Conservation (phyloP, 345 rosid species). For the Firmiana major region DNA sequence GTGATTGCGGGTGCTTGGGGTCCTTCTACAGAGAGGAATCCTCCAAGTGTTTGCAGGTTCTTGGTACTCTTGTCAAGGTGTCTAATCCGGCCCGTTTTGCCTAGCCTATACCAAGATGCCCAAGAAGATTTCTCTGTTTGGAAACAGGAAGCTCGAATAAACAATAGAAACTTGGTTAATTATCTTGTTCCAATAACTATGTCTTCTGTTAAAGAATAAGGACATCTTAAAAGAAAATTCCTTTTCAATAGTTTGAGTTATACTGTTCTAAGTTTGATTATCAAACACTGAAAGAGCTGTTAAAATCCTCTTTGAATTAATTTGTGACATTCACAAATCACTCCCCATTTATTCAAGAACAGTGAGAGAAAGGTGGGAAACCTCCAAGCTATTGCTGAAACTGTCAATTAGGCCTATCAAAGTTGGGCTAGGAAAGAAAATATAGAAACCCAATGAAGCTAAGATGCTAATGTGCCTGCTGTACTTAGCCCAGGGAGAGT, state of each 20-base stretch:
- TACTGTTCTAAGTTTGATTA: background rate
- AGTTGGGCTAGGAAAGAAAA: background rate
- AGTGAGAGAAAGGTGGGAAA: background rate
- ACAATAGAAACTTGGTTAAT: background rate
- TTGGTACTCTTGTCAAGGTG: constrained; percentile 4
- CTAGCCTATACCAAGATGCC: constrained; percentile 3
- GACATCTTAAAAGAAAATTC: background rate
- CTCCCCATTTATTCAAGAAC: background rate
- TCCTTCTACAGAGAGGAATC: too few species aligned
- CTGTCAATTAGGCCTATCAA: background rate
- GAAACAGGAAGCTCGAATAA: background rate
- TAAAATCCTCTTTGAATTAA: background rate
- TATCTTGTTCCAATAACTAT: background rate
- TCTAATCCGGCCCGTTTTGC: background rate
- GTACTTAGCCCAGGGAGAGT: too few species aligned
- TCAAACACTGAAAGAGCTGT: background rate
- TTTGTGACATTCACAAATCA: background rate
- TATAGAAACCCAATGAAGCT: background rate
- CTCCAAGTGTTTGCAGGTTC: constrained; percentile 22
- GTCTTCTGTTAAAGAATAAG: background rate
- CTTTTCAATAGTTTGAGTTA: too few species aligned
- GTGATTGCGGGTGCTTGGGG: too few species aligned
- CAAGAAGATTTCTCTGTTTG: background rate
- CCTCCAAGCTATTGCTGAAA: background rate
- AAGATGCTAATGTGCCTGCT: background rate